Evolutionary conservation across 2,329 filamentous ascomycete species (phyloP).

Genomic region (Calycina herbarum): DNA sequence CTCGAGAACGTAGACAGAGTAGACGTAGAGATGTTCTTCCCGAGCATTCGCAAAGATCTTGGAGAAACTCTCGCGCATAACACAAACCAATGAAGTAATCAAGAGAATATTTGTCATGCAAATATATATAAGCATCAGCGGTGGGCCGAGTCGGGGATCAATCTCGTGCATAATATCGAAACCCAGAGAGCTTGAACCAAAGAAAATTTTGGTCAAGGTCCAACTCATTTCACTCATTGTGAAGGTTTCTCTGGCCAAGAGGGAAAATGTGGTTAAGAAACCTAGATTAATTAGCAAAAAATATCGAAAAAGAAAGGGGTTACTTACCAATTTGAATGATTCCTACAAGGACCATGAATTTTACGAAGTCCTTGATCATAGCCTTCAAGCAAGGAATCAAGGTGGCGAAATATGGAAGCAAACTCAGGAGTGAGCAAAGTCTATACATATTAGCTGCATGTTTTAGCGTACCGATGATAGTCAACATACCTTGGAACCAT

Average conservation of each 20-base stretch:
- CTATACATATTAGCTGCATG: constrained; percentile 42
- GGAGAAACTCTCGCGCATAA: constrained; percentile 72
- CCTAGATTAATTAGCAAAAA: constrained; percentile 41
- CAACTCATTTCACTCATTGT: constrained; percentile 68
- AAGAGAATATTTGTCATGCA: constrained; percentile 76
- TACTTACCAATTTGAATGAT: constrained; percentile 72
- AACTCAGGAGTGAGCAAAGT: constrained; percentile 80
- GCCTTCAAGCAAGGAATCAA: constrained; percentile 85
- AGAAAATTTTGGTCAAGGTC: constrained; percentile 79
- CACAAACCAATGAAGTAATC: constrained; percentile 75
- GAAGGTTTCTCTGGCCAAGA: constrained; percentile 71
- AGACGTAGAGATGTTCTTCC: constrained; percentile 80
- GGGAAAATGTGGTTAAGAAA: constrained; percentile 83
- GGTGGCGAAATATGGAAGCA: constrained; percentile 89
- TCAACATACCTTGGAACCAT: constrained; percentile 67
- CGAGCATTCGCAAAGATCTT: constrained; percentile 59
- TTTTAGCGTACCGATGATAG: not conserved
- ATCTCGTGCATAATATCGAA: constrained; percentile 48
- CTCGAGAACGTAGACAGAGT: constrained; percentile 63
- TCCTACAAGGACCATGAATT: constrained; percentile 76
- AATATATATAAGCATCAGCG: constrained; percentile 62
- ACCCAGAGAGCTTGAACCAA: constrained; percentile 72
- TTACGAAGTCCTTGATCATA: constrained; percentile 90
- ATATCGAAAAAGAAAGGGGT: not conserved
- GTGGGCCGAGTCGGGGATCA: constrained; percentile 32